These are phyloP conservation scores for Fusarium buxicola DNA, from an alignment of 2,329 filamentous ascomycete genomes.

Conservation along the genomic window DNA sequence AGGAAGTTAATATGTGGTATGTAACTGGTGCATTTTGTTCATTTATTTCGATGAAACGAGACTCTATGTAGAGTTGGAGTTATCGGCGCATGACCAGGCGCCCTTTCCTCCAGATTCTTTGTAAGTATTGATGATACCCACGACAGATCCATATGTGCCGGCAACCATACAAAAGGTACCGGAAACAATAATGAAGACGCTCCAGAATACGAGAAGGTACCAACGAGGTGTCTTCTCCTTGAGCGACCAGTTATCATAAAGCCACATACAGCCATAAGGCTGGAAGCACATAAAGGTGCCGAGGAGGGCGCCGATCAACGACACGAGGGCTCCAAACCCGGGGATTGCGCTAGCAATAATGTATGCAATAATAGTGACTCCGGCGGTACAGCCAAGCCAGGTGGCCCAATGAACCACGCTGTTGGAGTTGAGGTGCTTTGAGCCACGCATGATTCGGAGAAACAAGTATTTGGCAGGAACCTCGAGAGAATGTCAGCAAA, in stretches of 20 bases:
- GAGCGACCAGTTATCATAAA: conserved; percentile 1
- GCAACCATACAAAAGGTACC: too few relatives aligned
- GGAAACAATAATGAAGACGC: too few relatives aligned
- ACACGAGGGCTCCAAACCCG: conserved; percentile 3
- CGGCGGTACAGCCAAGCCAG: conserved; percentile 33
- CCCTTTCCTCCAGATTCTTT: too few relatives aligned
- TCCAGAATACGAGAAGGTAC: too few relatives aligned
- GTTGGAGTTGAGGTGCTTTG: conserved; percentile 42
- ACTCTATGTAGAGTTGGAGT: too few relatives aligned
- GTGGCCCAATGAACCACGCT: conserved; percentile 41
- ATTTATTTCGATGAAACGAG: too few relatives aligned
- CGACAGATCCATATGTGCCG: too few relatives aligned
- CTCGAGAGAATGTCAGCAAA: not conserved
- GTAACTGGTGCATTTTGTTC: too few relatives aligned
- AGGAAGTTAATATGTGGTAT: too few relatives aligned
- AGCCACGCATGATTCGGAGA: conserved; percentile 40
- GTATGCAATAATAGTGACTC: conserved; percentile 7
- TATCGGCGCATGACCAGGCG: too few relatives aligned
- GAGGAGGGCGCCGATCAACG: conserved; percentile 8
- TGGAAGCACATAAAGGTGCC: conserved; percentile 14
- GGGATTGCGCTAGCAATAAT: conserved; percentile 8
- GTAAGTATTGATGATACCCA: too few relatives aligned
- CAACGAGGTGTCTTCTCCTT: too few relatives aligned
- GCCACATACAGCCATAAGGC: conserved; percentile 12
- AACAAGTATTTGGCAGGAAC: conserved; percentile 43